phyloP scores from a whole-genome alignment of 2,329 filamentous ascomycete genomes.

The Colletotrichum chlorophyti region DNA sequence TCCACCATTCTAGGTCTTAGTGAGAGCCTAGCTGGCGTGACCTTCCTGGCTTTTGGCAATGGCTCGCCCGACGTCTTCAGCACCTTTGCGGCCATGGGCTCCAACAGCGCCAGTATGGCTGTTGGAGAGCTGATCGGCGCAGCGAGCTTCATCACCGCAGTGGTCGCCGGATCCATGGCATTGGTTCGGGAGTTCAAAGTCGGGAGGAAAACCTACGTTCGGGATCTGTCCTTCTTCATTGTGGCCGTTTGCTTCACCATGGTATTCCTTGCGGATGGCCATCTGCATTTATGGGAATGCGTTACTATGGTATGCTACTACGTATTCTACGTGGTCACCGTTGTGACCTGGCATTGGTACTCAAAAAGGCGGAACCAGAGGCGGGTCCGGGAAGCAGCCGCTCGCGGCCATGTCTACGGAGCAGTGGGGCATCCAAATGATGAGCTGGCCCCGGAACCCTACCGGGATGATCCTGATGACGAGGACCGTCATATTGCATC shows the following conservation, averaged over 20 bases:
- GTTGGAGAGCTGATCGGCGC: constrained; percentile 95
- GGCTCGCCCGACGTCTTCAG: constrained; percentile 98
- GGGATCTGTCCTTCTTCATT: constrained; percentile 93
- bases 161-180: constrained; percentile 97
- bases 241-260: constrained; percentile 86
- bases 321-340: constrained; percentile 84
- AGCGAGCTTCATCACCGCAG: constrained; percentile 93
- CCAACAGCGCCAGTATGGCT: constrained; percentile 95
- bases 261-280: constrained; percentile 84
- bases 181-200: constrained; percentile 95
- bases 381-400: constrained; percentile 71
- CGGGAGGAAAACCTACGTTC: constrained; percentile 84
- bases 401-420: constrained; percentile 76
- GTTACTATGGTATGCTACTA: constrained; percentile 91
- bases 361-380: constrained; percentile 66
- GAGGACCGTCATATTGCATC: constrained; percentile 31
- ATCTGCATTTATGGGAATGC: constrained; percentile 88
- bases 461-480: constrained; percentile 68
- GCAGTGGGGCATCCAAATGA: constrained; percentile 57
- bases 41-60: constrained; percentile 95
- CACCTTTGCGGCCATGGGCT: constrained; percentile 97
- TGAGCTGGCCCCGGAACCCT: constrained; percentile 62
- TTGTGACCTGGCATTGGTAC: constrained; percentile 93
- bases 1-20: constrained; percentile 88
- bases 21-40: constrained; percentile 95